Conservation (phyloP, 2,329 filamentous ascomycete species). For the Moelleriella libera region DNA sequence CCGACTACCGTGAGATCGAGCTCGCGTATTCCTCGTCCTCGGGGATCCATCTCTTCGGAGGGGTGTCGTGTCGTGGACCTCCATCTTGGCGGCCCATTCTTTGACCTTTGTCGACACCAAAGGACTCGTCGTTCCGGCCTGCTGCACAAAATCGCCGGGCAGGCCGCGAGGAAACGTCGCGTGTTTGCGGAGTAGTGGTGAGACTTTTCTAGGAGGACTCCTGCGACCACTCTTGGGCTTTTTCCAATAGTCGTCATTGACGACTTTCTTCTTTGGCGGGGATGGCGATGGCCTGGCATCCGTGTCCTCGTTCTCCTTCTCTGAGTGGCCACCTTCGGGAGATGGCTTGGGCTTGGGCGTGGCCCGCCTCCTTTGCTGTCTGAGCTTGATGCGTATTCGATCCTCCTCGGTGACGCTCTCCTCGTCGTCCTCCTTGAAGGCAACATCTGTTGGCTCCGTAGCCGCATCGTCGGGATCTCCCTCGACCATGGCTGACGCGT, state of each 20-base stretch:
- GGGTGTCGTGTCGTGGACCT: conserved; percentile 27
- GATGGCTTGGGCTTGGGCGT: conserved; percentile 14
- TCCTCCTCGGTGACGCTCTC: conserved; percentile 48
- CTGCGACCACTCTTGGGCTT: conserved; percentile 38
- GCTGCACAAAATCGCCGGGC: conserved; percentile 44
- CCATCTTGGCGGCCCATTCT: conserved; percentile 45
- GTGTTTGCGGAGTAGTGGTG: conserved; percentile 16
- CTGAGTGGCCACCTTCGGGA: conserved; percentile 9
- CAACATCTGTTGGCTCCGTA: conserved; percentile 47
- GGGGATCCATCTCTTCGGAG: conserved; percentile 20
- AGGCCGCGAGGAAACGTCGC: conserved; percentile 13
- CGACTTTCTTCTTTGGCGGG: conserved; percentile 77
- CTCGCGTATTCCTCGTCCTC: conserved; percentile 17
- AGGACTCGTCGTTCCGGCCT: conserved; percentile 34
- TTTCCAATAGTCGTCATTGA: conserved; percentile 87
- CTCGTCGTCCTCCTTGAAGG: conserved; percentile 40
- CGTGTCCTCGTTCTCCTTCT: conserved; percentile 8
- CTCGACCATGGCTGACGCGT: conserved; percentile 46
- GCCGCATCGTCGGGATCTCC: conserved; percentile 36
- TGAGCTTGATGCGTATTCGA: conserved; percentile 40
- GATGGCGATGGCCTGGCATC: conserved; percentile 19
- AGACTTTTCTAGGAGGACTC: conserved; percentile 28
- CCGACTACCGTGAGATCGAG: conserved; percentile 11
- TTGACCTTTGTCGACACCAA: conserved; percentile 44
- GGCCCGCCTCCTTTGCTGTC: conserved; percentile 26